Evolutionary conservation across 2,329 filamentous ascomycete genomes (phyloP).

Genomic region (Beauveria asiatica): DNA sequence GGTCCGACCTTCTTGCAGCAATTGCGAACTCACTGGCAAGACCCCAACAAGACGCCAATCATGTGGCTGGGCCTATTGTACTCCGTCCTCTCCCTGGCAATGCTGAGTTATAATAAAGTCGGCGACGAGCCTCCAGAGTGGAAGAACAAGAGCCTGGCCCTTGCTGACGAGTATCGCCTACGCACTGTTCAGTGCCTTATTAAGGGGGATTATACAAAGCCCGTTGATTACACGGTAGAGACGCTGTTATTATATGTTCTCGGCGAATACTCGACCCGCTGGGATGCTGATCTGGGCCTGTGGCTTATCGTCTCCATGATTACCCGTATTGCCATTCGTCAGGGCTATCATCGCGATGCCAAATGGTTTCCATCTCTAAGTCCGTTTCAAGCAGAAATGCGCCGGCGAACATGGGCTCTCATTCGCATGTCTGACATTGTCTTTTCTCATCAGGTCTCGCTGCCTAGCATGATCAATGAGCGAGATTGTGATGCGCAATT

Average conservation of each 20-base stretch:
- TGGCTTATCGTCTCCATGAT: constrained; percentile 49
- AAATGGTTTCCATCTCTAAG: constrained; percentile 64
- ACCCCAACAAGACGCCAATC: constrained; percentile 61
- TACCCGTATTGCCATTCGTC: constrained; percentile 53
- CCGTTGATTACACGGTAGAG: constrained; percentile 67
- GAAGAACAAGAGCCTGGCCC: constrained; percentile 53
- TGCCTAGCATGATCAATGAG: constrained; percentile 61
- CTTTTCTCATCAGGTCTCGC: constrained; percentile 66
- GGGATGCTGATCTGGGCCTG: constrained; percentile 64
- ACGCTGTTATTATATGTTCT: constrained; percentile 68
- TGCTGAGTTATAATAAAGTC: constrained; percentile 71
- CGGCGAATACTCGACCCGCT: constrained; percentile 63
- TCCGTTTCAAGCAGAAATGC: constrained; percentile 71
- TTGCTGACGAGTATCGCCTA: constrained; percentile 57
- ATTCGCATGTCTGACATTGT: constrained; percentile 66
- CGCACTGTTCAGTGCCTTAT: constrained; percentile 72
- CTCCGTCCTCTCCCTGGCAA: constrained; percentile 65
- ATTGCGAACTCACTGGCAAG: constrained; percentile 57
- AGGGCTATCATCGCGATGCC: constrained; percentile 72
- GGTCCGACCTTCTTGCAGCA: constrained; percentile 77
- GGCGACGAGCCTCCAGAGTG: constrained; percentile 75
- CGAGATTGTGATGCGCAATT: constrained; percentile 67
- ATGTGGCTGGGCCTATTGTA: constrained; percentile 76
- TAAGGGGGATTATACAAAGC: constrained; percentile 68
- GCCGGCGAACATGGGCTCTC: constrained; percentile 59